Base-by-base conservation (phyloP, 352 stramenopile species). In the Sclerospora graminicola region DNA sequence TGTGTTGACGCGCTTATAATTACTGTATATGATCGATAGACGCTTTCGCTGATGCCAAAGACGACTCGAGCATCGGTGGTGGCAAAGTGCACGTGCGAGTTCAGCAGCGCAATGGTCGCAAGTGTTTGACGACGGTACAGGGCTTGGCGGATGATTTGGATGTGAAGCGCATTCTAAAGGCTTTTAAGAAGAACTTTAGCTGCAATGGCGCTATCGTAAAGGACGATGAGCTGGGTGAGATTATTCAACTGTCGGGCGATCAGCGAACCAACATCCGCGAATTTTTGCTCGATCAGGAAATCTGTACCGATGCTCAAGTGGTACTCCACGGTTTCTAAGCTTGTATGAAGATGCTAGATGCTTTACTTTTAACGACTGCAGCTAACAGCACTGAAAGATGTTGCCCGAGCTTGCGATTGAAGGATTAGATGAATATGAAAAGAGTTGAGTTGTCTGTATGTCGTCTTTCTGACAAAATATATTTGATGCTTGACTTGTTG, bases 121-220 rank as follows among this genome's bases (percentile, higher is more conserved):
- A 99, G 82, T 98, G 95, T 95, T 95, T 99, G 66, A 99, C 96
- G 40, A 99, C 96, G 5, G 88, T 99, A 19, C 95, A 97, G 60
- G 96, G 95, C 26, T 78, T 99, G 42, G 94, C 95, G 0, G 89
- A 98, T 48, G 96, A 99, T 74, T 77, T 99, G 48, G 95, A 99
- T 63, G 76, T 98, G 40, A 99, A 99, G 80, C 82, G 95, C 42
- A 99, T 99, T 72, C 93, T 98, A 54, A 99, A 99, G 74, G 96
- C 96, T 36, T 98, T 99, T 65, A 99, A 99, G 85, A 99, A 99
- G 81, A 99, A 98, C 72, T 99, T 99, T 64, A 97, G 85, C 63
- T 99, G 97, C 78, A 99, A 99, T 77, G 97, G 97, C 44, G 95
- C 95, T 43, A 94, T 99, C 28, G 93, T 98, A 40, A 98, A 98